Percentiles rank a stretch among this genome's conserved stretches.
Conservation (phyloP, 257 asterid genomes). For the Forsythia suspensa region DNA sequence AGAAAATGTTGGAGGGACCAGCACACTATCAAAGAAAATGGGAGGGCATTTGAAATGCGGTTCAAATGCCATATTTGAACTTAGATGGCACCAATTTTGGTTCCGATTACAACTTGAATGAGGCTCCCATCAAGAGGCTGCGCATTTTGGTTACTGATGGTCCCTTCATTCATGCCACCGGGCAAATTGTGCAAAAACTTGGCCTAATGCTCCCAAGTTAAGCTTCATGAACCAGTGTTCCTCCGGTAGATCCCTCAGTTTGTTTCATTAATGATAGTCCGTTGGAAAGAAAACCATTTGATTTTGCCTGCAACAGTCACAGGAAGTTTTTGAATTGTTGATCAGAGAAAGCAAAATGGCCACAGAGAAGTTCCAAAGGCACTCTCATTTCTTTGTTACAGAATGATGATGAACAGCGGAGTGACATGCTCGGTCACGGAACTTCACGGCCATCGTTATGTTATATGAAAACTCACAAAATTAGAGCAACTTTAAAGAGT, state of each 20-base stretch:
- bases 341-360: background rate
- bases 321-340: no score
- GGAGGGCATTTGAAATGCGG: no score
- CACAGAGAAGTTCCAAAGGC: background rate
- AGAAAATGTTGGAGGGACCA: no score
- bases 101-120: no score
- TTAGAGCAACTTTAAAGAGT: constrained; percentile 3
- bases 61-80: no score
- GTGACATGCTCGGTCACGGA: background rate
- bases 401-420: no score
- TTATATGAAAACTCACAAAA: background rate
- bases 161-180: background rate
- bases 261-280: background rate
- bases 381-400: background rate
- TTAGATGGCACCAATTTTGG: no score
- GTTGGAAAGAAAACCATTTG: background rate
- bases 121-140: background rate
- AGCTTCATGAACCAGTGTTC: background rate
- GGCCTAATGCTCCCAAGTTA: background rate
- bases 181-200: background rate
- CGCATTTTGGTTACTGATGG: background rate
- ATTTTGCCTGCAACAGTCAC: background rate
- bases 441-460: background rate
- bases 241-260: background rate
- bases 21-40: no score